A percentile compares a stretch with the other conserved stretches of the same genome.
These are phyloP conservation scores for Hanseniaspora taiwanica DNA, from an alignment of 805 yeast genomes.

Conservation along the genomic window DNA sequence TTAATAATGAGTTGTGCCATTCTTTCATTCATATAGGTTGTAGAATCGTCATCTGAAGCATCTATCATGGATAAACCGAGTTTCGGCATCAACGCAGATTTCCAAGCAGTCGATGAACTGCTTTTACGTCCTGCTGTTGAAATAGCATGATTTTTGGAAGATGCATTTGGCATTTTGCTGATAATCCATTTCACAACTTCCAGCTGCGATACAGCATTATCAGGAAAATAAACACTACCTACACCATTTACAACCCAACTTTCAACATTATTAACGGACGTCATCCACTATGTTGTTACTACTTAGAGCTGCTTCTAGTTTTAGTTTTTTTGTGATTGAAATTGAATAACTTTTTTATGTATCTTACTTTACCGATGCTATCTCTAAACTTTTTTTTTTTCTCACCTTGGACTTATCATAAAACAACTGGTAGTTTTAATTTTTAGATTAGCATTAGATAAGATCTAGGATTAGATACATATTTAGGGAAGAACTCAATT, in stretches of 20 bases:
- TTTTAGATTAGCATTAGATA: no score
- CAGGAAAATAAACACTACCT: no score
- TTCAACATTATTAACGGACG: neutral
- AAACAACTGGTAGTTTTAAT: no score
- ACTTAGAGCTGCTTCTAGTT: no score
- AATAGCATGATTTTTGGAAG: neutral
- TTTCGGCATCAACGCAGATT: neutral
- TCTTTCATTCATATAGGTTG: neutral
- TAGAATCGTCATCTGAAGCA: neutral
- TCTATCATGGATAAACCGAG: neutral
- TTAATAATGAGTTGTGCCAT: neutral
- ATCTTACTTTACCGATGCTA: no score
- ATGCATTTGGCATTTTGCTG: neutral
- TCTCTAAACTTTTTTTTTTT: no score
- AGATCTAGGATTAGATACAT: no score
- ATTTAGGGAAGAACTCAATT: no score
- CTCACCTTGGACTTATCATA: no score
- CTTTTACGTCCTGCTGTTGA: neutral
- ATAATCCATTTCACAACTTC: neutral
- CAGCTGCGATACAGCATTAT: no score
- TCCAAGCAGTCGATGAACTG: neutral
- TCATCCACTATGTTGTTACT: neutral
- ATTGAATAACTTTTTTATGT: no score
- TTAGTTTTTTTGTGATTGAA: no score
- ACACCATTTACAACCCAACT: neutral